Base-by-base conservation (phyloP, 768 basidiomycete genomes). In the Astraeus odoratus region DNA sequence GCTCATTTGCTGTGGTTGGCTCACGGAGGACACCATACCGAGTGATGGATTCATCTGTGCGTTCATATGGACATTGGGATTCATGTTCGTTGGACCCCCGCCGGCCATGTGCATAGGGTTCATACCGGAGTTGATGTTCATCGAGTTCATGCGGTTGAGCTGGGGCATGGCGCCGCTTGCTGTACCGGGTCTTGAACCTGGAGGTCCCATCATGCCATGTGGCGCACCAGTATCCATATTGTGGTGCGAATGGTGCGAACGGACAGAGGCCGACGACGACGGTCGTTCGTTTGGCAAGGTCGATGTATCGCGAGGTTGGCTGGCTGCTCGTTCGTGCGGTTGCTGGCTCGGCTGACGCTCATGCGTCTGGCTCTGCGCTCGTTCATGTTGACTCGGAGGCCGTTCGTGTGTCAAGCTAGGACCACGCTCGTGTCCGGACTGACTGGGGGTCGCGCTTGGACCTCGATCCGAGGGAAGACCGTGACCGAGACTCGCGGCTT, bases 231-330 rank as follows among this genome's bases (percentile, higher is more conserved):
- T 40, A 20, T 61, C 57, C 36, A 51, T 55, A 34, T 50, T 33
- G 20, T 46, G 52, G 43, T 59, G 61, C 0, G 54, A 56, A 37
- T 56, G 66, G 12, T 56, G 57, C 8, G 60, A 63, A 31, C 60
- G 58, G 18, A 45, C 54, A 10, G 60, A 62, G 3, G 60, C 52
- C 4, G 61, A 57, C 5, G 61, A 61, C 6, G 52, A 52, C 4
- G 62, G 59, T 3, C 57, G 55, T 46, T 63, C 61, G n/a, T 34
- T 43, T 30, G 48, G 48, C 31, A 50, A 24, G 24, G 40, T 35
- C 19, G 47, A n/a, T 24, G 50, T 29, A 43, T 64, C 59, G 39
- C 50, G 54, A 20, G 61, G 48, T 48, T 55, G 55, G 43, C 53
- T 54, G 10, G 48, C 48, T 9, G 50, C 52, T 29, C 55, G 55